These are phyloP conservation scores for Eucalyptus polybractea DNA, from an alignment of 345 rosid genomes.

Conservation along the genomic window DNA sequence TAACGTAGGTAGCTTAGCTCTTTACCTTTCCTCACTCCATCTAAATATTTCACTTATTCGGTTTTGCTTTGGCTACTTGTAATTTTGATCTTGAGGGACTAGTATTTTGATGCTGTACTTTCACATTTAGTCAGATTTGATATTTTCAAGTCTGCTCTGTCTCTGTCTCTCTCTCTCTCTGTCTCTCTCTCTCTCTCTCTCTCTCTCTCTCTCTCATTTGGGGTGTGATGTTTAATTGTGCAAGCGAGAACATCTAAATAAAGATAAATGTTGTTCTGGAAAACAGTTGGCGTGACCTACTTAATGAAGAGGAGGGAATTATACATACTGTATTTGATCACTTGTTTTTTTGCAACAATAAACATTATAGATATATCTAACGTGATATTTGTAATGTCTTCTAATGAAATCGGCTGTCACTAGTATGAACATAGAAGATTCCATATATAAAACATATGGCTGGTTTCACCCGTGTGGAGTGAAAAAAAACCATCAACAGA, in stretches of 20 bases:
- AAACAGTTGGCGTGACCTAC: neutral
- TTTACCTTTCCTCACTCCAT: neutral
- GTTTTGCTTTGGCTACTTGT: neutral
- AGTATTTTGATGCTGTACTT: neutral
- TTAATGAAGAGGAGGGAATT: neutral
- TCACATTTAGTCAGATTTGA: neutral
- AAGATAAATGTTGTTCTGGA: neutral
- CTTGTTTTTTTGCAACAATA: neutral
- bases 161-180: neutral
- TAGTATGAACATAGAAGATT: neutral
- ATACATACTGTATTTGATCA: neutral
- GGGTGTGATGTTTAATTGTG: neutral
- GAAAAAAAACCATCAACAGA: neutral
- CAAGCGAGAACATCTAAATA: neutral
- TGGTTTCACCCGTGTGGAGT: neutral
- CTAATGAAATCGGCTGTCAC: neutral
- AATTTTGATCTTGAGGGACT: neutral
- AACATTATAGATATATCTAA: too few relatives aligned
- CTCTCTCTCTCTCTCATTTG: neutral
- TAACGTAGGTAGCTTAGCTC: neutral
- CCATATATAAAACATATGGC: neutral
- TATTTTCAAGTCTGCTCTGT: neutral
- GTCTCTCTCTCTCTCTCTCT: neutral
- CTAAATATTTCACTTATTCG: neutral
- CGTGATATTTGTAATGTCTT: neutral